These are phyloP conservation scores for Diaporthe ilicicola DNA, from an alignment of 2,329 filamentous ascomycete genomes.

Conservation along the genomic window DNA sequence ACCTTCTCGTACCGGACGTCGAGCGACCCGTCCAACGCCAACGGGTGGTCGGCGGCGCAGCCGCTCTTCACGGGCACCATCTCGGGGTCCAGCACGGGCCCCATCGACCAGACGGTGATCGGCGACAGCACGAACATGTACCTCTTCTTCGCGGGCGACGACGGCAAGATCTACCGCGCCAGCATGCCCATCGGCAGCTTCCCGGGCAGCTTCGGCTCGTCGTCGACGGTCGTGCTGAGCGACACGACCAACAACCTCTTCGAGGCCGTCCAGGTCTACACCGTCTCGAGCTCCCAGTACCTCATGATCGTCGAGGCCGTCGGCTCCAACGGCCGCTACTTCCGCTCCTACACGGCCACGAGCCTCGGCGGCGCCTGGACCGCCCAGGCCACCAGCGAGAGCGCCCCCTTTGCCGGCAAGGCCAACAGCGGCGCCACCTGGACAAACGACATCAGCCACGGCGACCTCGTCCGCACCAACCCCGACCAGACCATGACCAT, in stretches of 20 bases:
- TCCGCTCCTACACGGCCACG: constrained; percentile 71
- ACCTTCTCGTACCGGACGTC: constrained; percentile 69
- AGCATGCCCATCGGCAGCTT: constrained; percentile 71
- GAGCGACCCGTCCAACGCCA: constrained; percentile 62
- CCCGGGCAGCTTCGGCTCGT: constrained; percentile 65
- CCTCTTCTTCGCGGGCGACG: constrained; percentile 73
- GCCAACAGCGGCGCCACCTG: constrained; percentile 70
- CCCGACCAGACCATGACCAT: constrained; percentile 70
- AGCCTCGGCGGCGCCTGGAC: constrained; percentile 67
- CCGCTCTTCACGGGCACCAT: constrained; percentile 66
- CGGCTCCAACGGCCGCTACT: constrained; percentile 66
- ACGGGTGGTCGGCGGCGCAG: constrained; percentile 63
- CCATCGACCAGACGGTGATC: constrained; percentile 72
- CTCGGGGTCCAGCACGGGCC: constrained; percentile 57
- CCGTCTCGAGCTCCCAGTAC: constrained; percentile 62
- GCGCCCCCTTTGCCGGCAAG: constrained; percentile 71
- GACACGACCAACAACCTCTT: constrained; percentile 67
- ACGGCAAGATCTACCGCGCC: constrained; percentile 71
- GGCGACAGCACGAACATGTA: constrained; percentile 70
- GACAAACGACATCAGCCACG: constrained; percentile 74
- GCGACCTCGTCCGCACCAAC: constrained; percentile 65
- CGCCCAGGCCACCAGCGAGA: constrained; percentile 62
- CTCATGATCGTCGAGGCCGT: constrained; percentile 75
- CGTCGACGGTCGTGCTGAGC: constrained; percentile 58
- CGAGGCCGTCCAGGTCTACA: constrained; percentile 74